A percentile compares a stretch with the other conserved stretches of the same genome.
phyloP scores from a whole-genome alignment of 169 alveolate genomes.

The Plasmodium sp. region DNA sequence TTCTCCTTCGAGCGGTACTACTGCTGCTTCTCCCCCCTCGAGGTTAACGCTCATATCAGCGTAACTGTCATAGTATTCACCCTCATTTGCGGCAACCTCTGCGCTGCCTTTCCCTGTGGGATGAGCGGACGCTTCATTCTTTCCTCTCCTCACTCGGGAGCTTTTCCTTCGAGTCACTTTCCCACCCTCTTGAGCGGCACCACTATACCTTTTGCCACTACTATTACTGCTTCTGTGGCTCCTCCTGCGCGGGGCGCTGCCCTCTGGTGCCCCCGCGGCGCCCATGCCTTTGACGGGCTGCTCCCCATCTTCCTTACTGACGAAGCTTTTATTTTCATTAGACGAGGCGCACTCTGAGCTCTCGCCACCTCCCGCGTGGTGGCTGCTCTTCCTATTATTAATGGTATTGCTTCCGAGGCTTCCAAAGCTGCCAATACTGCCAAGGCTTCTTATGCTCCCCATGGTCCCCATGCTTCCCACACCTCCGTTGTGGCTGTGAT shows the following conservation, averaged over 20 bases:
- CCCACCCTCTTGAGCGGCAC: not conserved
- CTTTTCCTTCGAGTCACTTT: slow-evolving; percentile 8
- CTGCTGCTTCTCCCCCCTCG: not conserved
- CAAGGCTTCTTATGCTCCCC: not conserved
- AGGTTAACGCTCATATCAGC: not conserved
- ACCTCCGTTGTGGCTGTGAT: not conserved
- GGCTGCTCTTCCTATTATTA: not conserved
- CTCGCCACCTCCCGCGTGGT: not conserved
- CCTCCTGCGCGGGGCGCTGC: not conserved
- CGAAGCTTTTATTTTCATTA: slow-evolving; percentile 4
- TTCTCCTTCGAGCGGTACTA: not conserved
- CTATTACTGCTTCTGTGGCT: slow-evolving; percentile 23
- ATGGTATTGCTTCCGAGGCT: not conserved
- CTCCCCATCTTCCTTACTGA: not conserved
- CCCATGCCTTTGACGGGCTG: not conserved
- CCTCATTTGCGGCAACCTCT: not conserved
- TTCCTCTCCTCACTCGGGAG: slow-evolving; percentile 1
- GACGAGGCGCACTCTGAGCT: slow-evolving; percentile 31
- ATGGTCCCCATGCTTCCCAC: not conserved
- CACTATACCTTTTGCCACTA: too few species aligned
- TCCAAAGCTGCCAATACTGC: not conserved
- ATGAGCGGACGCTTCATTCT: not conserved
- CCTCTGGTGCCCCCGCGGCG: not conserved
- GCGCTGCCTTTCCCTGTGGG: not conserved
- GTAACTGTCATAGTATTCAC: not conserved